phyloP scores from a whole-genome alignment of 1,139 yeast genomes.

The Hemisphaericaspora xylanilytica region DNA sequence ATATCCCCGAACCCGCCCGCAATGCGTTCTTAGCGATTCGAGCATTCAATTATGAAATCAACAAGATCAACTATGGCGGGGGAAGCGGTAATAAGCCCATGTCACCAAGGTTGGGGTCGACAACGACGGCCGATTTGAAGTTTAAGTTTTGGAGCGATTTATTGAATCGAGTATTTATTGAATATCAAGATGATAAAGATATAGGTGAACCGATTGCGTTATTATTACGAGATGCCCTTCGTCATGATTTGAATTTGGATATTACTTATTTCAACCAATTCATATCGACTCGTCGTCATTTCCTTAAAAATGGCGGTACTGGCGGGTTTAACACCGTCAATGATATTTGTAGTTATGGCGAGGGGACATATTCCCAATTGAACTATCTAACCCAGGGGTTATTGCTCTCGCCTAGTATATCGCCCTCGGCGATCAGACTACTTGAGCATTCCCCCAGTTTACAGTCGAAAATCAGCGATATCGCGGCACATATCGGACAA shows the following conservation, averaged over 20 bases:
- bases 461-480: constrained; percentile 50
- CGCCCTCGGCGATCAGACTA: constrained; percentile 54
- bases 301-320: constrained; percentile 40
- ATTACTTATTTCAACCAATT: constrained; percentile 57
- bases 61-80: constrained; percentile 54
- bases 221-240: constrained; percentile 49
- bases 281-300: constrained; percentile 58
- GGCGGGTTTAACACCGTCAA: constrained; percentile 51
- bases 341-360: constrained; percentile 74
- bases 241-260: constrained; percentile 51
- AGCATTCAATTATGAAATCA: constrained; percentile 67
- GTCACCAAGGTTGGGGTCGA: constrained; percentile 45
- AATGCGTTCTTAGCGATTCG: constrained; percentile 67
- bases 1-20: constrained; percentile 65
- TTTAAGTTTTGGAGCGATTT: constrained; percentile 64
- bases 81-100: no score
- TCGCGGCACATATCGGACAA: constrained; percentile 82
- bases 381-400: constrained; percentile 67
- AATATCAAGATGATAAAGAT: constrained; percentile 25
- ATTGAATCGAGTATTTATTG: constrained; percentile 39
- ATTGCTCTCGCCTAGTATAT: constrained; percentile 54
- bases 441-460: constrained; percentile 47
- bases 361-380: constrained; percentile 74
- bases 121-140: constrained; percentile 51
- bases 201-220: constrained; percentile 68